A percentile compares a stretch with the other conserved stretches of the same genome.
Conservation (phyloP, 768 basidiomycete genomes). For the Serendipita sp. region DNA sequence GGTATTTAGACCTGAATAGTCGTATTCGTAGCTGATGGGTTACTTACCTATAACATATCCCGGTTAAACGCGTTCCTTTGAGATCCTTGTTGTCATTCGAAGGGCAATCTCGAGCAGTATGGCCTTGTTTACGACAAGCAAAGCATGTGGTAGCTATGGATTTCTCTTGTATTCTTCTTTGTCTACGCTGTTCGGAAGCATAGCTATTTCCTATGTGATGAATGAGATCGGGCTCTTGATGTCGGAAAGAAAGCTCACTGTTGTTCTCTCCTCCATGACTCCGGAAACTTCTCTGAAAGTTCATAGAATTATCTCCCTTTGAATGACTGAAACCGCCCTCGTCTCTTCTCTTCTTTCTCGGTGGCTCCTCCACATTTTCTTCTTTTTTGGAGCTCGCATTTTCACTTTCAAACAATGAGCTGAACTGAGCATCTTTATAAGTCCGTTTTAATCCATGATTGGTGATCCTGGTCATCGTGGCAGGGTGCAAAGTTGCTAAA, state of each 20-base stretch:
- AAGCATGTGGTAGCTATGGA: slow-evolving; percentile 56
- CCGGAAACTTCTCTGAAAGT: not conserved
- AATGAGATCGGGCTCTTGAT: slow-evolving; percentile 10
- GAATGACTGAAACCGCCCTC: not conserved
- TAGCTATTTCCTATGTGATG: slow-evolving; percentile 3
- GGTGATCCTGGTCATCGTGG: slow-evolving; percentile 54
- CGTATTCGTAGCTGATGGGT: not conserved
- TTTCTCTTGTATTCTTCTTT: slow-evolving; percentile 45
- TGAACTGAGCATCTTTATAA: slow-evolving; percentile 48
- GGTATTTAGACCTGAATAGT: not conserved
- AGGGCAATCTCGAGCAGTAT: slow-evolving; percentile 71
- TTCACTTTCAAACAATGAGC: slow-evolving; percentile 13
- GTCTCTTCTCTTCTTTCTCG: slow-evolving; percentile 30
- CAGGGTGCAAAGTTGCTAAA: not conserved
- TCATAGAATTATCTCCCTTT: too few species aligned
- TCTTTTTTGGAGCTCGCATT: not conserved
- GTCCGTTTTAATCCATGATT: slow-evolving; percentile 60
- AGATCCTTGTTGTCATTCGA: slow-evolving; percentile 19
- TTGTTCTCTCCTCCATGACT: slow-evolving; percentile 9
- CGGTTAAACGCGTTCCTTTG: slow-evolving; percentile 17
- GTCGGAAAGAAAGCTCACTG: slow-evolving; percentile 14
- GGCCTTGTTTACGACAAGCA: slow-evolving; percentile 70
- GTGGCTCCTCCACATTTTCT: slow-evolving; percentile 28
- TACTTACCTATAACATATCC: slow-evolving; percentile 55
- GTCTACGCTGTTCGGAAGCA: slow-evolving; percentile 41